Evolutionary conservation across 2,329 filamentous ascomycete genomes (phyloP).

Genomic region (Sporothrix variecibatus): DNA sequence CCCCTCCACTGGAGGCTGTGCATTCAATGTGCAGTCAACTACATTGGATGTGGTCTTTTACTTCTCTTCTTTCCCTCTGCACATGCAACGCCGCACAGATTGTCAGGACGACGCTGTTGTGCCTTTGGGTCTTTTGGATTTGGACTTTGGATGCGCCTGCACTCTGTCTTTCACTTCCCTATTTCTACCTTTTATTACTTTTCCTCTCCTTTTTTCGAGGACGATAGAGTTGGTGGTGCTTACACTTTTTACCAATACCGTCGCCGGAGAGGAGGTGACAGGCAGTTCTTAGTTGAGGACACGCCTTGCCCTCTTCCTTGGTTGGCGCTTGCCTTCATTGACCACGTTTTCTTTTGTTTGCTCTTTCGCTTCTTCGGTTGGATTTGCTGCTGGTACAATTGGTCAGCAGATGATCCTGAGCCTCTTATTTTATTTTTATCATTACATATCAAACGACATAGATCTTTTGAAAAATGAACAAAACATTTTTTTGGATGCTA

Average conservation of each 20-base stretch:
- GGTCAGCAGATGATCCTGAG: not conserved
- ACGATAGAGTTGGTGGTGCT: not conserved
- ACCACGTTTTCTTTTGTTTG: slow-evolving; percentile 20
- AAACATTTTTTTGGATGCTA: slow-evolving; percentile 15
- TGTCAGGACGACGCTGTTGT: not conserved
- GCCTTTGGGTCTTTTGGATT: not conserved
- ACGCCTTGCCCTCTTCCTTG: not conserved
- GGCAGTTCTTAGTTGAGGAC: not conserved
- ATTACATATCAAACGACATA: slow-evolving; percentile 12
- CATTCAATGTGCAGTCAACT: not conserved
- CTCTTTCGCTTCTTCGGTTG: slow-evolving; percentile 5
- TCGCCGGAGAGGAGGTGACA: not conserved
- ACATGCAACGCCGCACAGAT: slow-evolving; percentile 8
- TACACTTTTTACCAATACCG: not conserved
- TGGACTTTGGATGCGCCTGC: not conserved
- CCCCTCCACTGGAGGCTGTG: not conserved
- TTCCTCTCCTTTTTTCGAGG: not conserved
- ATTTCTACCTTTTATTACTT: not conserved
- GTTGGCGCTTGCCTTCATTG: slow-evolving; percentile 9
- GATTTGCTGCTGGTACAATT: not conserved
- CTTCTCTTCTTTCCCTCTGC: slow-evolving; percentile 12
- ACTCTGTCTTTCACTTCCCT: not conserved
- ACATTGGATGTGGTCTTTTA: not conserved
- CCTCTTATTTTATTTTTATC: not conserved
- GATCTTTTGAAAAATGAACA: slow-evolving; percentile 7